phyloP scores from a whole-genome alignment of 305 asterid genomes.

The Andrographis paniculata region DNA sequence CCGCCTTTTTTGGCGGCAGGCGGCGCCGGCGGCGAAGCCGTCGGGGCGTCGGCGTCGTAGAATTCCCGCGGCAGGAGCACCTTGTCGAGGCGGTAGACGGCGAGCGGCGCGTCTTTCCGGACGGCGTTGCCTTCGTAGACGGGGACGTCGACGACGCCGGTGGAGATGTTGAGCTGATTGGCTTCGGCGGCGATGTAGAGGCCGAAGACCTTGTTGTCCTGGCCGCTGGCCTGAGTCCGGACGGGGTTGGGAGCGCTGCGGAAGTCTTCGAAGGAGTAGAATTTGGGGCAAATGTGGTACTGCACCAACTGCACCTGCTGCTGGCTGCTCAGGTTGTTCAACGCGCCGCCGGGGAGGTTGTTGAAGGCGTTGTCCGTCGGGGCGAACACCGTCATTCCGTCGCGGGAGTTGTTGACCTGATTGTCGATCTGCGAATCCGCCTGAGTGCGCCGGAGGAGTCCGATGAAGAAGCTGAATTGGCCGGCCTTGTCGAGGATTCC shows the following conservation, averaged over 20 bases:
- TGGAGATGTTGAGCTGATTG: slow-evolving; percentile 57
- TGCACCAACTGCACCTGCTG: slow-evolving; percentile 59
- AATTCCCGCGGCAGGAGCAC: slow-evolving; percentile 59
- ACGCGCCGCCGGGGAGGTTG: slow-evolving; percentile 66
- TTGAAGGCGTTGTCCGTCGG: slow-evolving; percentile 78
- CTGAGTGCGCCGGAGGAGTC: slow-evolving; percentile 45
- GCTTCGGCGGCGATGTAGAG: slow-evolving; percentile 46
- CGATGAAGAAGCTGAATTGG: slow-evolving; percentile 41
- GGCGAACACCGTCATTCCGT: slow-evolving; percentile 77
- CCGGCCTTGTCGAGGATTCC: slow-evolving; percentile 55
- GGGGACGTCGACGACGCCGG: slow-evolving; percentile 37
- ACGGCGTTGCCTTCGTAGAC: slow-evolving; percentile 48
- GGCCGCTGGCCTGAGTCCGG: slow-evolving; percentile 65
- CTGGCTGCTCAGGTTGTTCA: slow-evolving; percentile 51
- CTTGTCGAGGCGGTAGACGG: slow-evolving; percentile 65
- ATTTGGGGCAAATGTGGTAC: slow-evolving; percentile 61
- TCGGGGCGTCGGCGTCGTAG: slow-evolving; percentile 30
- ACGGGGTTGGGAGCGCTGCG: slow-evolving; percentile 77
- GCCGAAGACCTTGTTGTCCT: slow-evolving; percentile 41
- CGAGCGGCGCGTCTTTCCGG: slow-evolving; percentile 51
- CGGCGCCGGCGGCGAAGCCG: slow-evolving; percentile 30
- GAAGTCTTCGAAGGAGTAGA: slow-evolving; percentile 40
- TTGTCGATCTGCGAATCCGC: slow-evolving; percentile 54
- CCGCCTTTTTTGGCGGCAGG: slow-evolving; percentile 15
- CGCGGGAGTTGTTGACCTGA: slow-evolving; percentile 71